Conservation (phyloP, 177 flowering plant genomes). For the Vitis hybrid region DNA sequence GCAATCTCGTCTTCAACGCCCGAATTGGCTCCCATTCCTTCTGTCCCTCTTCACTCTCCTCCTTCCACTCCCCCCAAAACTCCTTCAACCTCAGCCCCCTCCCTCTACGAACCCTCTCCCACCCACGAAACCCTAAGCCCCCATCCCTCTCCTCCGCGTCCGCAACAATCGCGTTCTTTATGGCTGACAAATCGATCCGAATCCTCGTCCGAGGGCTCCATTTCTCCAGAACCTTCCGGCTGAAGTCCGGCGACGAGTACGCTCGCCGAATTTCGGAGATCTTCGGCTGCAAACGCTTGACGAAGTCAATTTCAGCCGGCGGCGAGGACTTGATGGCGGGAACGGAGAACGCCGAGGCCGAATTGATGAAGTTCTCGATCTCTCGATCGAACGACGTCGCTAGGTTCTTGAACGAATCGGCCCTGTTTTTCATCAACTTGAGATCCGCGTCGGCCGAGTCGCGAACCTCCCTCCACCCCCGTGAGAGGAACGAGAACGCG, state of each 20-base stretch:
- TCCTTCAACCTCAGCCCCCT: conserved; percentile 38
- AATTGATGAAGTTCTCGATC: conserved; percentile 62
- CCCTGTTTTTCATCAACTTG: conserved; percentile 50
- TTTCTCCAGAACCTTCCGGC: conserved; percentile 65
- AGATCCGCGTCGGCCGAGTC: conserved; percentile 66
- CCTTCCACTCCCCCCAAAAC: conserved; percentile 44
- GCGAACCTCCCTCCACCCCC: conserved; percentile 61
- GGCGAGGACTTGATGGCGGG: conserved; percentile 29
- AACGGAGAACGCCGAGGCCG: conserved; percentile 53
- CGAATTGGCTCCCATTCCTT: conserved; percentile 86
- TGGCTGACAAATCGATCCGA: conserved; percentile 68
- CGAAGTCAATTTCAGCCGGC: conserved; percentile 72
- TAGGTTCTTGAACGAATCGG: conserved; percentile 53
- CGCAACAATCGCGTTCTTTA: conserved; percentile 69
- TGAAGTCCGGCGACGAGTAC: conserved; percentile 69
- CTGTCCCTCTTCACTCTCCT: conserved; percentile 33
- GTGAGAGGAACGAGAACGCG: conserved; percentile 59
- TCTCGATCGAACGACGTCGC: conserved; percentile 55
- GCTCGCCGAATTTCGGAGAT: conserved; percentile 72
- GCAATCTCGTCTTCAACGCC: conserved; percentile 65
- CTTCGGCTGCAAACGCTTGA: conserved; percentile 79
- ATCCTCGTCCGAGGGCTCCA: conserved; percentile 65
- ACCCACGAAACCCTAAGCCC: conserved; percentile 19
- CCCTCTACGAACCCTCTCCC: conserved; percentile 33
- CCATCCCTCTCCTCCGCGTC: conserved; percentile 56